Evolutionary conservation across 129 eudicot species (phyloP).

Genomic region (Cynara cardunculus): DNA sequence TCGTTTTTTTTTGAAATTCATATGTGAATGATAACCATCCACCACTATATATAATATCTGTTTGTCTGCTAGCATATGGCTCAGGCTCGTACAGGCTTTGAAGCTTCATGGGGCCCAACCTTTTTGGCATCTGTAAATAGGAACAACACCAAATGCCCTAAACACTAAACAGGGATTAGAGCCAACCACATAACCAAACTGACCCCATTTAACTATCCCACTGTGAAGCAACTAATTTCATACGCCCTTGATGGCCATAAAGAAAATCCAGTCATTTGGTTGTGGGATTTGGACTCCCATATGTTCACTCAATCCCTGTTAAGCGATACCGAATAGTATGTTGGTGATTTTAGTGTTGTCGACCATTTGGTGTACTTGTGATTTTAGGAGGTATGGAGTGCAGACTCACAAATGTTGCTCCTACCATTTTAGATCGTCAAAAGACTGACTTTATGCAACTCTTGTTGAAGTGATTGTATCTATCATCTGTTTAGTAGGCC

Average conservation of each 20-base stretch:
- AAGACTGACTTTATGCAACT: not conserved
- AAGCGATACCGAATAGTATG: not conserved
- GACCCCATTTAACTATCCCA: not conserved
- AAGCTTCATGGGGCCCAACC: not conserved
- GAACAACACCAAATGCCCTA: not conserved
- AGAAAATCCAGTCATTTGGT: no score
- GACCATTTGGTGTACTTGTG: no score
- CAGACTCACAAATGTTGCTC: no score
- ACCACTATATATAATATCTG: not conserved
- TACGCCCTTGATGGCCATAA: no score
- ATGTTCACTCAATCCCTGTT: not conserved
- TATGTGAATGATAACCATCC: not conserved
- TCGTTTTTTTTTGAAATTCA: not conserved
- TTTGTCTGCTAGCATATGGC: not conserved
- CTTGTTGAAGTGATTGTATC: not conserved
- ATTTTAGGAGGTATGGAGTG: no score
- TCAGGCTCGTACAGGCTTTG: slow-evolving; percentile 10
- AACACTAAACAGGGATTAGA: not conserved
- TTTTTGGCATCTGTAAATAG: not conserved
- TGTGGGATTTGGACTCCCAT: not conserved
- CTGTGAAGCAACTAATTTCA: not conserved
- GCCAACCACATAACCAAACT: not conserved
- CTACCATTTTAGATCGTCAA: no score
- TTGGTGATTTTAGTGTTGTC: no score
- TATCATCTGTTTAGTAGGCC: not conserved